phyloP scores from a whole-genome alignment of 2,329 filamentous ascomycete species.

The Eurotiales sp. region DNA sequence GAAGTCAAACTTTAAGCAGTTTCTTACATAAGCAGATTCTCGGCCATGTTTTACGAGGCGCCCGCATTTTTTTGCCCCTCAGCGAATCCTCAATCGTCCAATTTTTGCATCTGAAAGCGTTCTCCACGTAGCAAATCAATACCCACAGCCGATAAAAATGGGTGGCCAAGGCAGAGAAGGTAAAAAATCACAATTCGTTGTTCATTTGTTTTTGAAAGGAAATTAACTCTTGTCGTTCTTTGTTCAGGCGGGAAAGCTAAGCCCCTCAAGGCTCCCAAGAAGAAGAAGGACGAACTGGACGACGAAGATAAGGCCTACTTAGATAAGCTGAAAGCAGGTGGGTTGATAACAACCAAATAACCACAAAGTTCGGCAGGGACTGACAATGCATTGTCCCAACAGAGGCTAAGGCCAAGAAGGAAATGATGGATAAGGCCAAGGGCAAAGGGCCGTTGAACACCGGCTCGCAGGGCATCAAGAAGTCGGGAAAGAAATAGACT shows the following conservation, averaged over 20 bases:
- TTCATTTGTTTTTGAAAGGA: neutral
- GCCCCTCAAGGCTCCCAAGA: constrained; percentile 86
- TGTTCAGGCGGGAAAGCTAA: constrained; percentile 71
- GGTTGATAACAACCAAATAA: constrained; percentile 31
- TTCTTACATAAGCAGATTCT: constrained; percentile 13
- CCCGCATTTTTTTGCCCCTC: constrained; percentile 17
- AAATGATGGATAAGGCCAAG: constrained; percentile 73
- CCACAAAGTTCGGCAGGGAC: neutral
- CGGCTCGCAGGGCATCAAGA: constrained; percentile 89
- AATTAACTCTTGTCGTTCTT: constrained; percentile 19
- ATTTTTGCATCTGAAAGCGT: constrained; percentile 4
- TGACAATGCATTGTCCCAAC: constrained; percentile 12
- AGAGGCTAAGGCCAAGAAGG: constrained; percentile 85
- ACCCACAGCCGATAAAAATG: constrained; percentile 48
- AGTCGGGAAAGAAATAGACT: constrained; percentile 92
- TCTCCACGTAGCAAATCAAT: constrained; percentile 3
- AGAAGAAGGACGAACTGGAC: constrained; percentile 75
- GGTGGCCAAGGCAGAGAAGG: constrained; percentile 66
- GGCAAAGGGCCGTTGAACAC: constrained; percentile 87
- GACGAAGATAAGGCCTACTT: constrained; percentile 81
- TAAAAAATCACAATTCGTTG: constrained; percentile 25
- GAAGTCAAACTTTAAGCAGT: too few relatives aligned
- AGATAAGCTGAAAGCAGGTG: constrained; percentile 81
- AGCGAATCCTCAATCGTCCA: constrained; percentile 14
- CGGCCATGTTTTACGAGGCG: too few relatives aligned